Evolutionary conservation across 2,329 filamentous ascomycete genomes (phyloP).

Genomic region (Xylaria sp.): DNA sequence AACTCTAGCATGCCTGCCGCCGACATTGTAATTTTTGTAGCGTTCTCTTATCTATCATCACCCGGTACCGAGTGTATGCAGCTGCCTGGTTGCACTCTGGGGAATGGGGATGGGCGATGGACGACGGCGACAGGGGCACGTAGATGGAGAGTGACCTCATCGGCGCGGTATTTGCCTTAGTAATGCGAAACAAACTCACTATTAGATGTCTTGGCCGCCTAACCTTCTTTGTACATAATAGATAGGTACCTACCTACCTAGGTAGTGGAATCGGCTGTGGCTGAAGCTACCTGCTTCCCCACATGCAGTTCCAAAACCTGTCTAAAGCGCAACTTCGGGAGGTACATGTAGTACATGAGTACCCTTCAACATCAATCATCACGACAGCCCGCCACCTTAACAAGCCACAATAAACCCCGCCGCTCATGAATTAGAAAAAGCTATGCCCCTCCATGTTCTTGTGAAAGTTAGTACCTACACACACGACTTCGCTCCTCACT

Average conservation of each 20-base stretch:
- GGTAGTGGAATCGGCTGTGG: constrained; percentile 16
- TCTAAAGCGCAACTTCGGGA: too few species aligned
- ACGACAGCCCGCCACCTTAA: not conserved
- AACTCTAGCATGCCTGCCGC: not conserved
- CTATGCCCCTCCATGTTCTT: constrained; percentile 3
- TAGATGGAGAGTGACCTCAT: constrained; percentile 31
- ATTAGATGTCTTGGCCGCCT: constrained; percentile 5
- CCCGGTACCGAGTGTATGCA: not conserved
- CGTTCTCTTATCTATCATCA: not conserved
- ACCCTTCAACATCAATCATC: too few species aligned
- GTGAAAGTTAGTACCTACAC: too few species aligned
- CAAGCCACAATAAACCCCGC: constrained; percentile 8
- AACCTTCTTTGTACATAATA: too few species aligned
- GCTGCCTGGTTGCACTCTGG: constrained; percentile 14
- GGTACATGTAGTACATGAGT: too few species aligned
- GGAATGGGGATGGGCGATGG: not conserved
- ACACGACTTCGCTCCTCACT: too few species aligned
- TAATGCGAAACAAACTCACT: constrained; percentile 16
- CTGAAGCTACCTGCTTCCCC: constrained; percentile 1
- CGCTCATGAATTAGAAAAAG: not conserved
- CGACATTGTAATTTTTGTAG: not conserved
- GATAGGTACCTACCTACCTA: not conserved
- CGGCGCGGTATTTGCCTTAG: constrained; percentile 21
- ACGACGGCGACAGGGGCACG: not conserved
- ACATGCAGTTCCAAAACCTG: too few species aligned